Evolutionary conservation across 2,329 filamentous ascomycete species (phyloP).

Genomic region (Pseudogymnoascus sp.): DNA sequence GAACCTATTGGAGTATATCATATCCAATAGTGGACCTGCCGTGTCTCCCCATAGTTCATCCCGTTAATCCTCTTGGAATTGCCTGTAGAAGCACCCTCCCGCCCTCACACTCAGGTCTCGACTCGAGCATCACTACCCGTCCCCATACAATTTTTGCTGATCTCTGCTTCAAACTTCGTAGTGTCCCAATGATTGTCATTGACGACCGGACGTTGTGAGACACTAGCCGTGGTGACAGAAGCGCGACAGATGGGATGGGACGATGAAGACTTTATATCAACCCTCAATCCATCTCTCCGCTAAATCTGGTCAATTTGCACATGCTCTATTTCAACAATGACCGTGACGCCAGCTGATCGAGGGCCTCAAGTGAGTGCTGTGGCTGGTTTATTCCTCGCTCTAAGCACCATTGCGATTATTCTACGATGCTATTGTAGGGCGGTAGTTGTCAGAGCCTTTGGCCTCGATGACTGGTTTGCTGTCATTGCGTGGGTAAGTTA

Average conservation of each 20-base stretch:
- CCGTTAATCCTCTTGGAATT: background rate
- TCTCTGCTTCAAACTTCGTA: background rate
- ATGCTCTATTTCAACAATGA: background rate
- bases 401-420: slow-evolving; percentile 32
- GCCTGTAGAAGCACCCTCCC: background rate
- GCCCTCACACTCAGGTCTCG: background rate
- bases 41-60: background rate
- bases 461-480: slow-evolving; percentile 41
- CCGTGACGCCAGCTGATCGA: slow-evolving; percentile 3
- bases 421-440: slow-evolving; percentile 39
- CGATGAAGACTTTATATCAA: background rate
- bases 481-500: slow-evolving; percentile 36
- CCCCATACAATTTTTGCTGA: background rate
- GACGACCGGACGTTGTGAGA: background rate
- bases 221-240: background rate
- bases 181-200: background rate
- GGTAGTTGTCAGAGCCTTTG: slow-evolving; percentile 35
- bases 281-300: background rate
- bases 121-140: background rate
- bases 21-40: background rate
- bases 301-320: background rate
- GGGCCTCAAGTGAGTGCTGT: slow-evolving; percentile 16
- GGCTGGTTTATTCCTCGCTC: slow-evolving; percentile 27
- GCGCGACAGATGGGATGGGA: background rate
- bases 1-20: background rate